Conservation (phyloP, 345 rosid genomes). For the Brassica napus region DNA sequence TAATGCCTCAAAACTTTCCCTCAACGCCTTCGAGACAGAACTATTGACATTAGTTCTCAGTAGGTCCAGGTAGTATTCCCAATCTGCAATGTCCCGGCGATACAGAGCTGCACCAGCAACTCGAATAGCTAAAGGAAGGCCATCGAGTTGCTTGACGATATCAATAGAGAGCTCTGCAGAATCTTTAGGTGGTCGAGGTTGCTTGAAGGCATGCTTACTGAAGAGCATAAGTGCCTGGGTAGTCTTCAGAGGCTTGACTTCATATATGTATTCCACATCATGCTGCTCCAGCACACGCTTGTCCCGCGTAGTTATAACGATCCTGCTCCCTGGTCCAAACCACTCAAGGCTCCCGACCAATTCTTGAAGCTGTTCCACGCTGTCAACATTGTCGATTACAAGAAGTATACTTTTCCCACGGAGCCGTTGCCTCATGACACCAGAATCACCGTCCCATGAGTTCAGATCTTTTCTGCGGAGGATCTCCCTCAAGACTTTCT, state of each 20-base stretch:
- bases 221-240: not conserved
- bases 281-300: not conserved
- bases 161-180: not conserved
- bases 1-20: not conserved
- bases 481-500: not conserved
- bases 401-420: not conserved
- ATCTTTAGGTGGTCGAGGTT: not conserved
- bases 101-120: not conserved
- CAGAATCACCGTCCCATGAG: not conserved
- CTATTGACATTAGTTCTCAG: not conserved
- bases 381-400: not conserved
- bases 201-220: not conserved
- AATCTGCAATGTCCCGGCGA: not conserved
- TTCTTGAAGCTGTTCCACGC: not conserved
- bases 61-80: not conserved
- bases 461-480: not conserved
- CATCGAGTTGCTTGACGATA: not conserved
- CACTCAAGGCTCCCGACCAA: not conserved
- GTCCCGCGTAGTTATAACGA: not conserved
- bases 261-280: not conserved
- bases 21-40: not conserved
- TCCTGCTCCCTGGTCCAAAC: not conserved
- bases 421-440: not conserved
- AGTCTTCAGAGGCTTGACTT: not conserved
- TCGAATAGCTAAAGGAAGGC: not conserved